Conservation (phyloP, 2,329 filamentous ascomycete genomes). For the Colletotrichum tropicicola region DNA sequence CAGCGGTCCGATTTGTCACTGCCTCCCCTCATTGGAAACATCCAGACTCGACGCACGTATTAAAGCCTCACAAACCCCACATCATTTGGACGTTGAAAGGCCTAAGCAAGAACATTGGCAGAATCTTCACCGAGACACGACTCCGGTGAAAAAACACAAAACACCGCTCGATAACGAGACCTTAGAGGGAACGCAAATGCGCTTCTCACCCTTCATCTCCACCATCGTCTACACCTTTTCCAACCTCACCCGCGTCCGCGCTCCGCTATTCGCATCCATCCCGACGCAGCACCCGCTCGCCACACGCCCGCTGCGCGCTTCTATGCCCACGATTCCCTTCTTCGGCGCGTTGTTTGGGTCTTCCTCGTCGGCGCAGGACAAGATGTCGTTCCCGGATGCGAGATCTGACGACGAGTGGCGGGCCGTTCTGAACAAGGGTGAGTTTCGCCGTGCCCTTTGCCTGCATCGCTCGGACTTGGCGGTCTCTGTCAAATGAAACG, state of each 20-base stretch:
- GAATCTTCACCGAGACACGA: no score
- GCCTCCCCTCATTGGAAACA: neutral
- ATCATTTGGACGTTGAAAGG: neutral
- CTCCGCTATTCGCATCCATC: constrained; percentile 35
- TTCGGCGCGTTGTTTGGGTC: constrained; percentile 79
- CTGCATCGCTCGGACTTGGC: no score
- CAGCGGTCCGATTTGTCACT: constrained; percentile 27
- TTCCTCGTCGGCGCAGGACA: constrained; percentile 61
- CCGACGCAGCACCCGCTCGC: constrained; percentile 34
- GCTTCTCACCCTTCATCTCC: constrained; percentile 57
- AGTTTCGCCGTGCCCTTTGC: no score
- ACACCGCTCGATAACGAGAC: neutral
- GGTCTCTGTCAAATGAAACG: no score
- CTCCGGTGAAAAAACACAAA: neutral
- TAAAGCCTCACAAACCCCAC: constrained; percentile 5
- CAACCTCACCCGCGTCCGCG: constrained; percentile 49
- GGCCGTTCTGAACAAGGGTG: constrained; percentile 75
- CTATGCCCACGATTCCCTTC: constrained; percentile 84
- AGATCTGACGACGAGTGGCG: constrained; percentile 88
- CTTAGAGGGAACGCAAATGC: constrained; percentile 48
- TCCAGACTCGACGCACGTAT: neutral
- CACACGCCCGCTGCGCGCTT: constrained; percentile 48
- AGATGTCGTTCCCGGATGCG: constrained; percentile 82
- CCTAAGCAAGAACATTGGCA: neutral
- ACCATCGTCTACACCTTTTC: constrained; percentile 58